These are phyloP conservation scores for Sequoia sempervirens DNA, from an alignment of 75 land plant species.

Conservation along the genomic window DNA sequence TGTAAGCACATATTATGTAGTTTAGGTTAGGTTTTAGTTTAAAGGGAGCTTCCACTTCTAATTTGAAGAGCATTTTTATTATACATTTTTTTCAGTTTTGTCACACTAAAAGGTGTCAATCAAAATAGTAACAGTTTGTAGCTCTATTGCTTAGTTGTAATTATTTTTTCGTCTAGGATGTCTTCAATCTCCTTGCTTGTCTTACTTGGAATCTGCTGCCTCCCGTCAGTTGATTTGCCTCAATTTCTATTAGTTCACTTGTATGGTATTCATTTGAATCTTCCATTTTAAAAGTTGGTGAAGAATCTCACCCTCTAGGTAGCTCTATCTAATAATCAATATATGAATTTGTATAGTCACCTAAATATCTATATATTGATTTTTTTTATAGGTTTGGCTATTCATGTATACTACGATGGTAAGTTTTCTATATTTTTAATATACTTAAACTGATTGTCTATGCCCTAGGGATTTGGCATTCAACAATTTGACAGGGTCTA, in stretches of 20 bases:
- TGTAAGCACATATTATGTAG: too few relatives aligned
- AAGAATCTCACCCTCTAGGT: too few relatives aligned
- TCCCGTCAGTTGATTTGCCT: not conserved
- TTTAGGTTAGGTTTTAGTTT: too few relatives aligned
- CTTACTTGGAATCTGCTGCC: not conserved
- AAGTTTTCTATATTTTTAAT: not conserved
- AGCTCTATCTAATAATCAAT: too few relatives aligned
- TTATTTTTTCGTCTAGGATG: not conserved
- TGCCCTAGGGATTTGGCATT: not conserved
- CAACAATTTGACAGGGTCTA: not conserved
- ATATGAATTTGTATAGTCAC: not conserved
- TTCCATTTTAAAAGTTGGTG: too few relatives aligned
- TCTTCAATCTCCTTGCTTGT: not conserved
- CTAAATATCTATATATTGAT: not conserved
- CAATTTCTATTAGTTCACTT: not conserved
- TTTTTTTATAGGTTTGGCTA: not conserved
- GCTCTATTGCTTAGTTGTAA: not conserved
- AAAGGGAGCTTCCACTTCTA: too few relatives aligned
- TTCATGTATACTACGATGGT: not conserved
- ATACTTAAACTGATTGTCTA: not conserved
- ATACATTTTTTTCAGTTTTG: too few relatives aligned
- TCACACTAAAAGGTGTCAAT: too few relatives aligned
- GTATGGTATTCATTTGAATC: too few relatives aligned
- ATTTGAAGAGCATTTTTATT: too few relatives aligned
- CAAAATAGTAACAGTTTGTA: not conserved